Evolutionary conservation across 2,329 filamentous ascomycete species (phyloP), one percentile per base, ranked within the genome.

Genomic region (Davidsoniella eucalypti): DNA sequence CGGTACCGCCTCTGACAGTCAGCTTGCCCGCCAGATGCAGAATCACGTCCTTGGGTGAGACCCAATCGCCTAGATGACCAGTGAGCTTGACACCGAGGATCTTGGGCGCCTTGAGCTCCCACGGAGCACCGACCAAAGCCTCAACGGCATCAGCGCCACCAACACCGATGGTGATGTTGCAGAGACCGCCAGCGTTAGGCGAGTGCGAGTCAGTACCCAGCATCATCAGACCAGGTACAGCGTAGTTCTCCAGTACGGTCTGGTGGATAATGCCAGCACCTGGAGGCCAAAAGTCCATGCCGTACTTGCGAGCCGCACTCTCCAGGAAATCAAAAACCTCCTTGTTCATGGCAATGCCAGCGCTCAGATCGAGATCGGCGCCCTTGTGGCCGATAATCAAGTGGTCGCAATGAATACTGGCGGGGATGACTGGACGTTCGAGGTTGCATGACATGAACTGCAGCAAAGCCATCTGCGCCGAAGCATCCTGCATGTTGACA

Each of bases 371-470:
- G 21, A 79, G 76, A 59, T 90, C 82, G 36, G 90, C 92, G 53
- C 92, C 92, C 62, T 81, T 84, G 67, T 93, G 82, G 51, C 90
- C 92, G 26, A 96, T 90, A 67, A 98, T 96, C 80, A 98, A 82
- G 66, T 98, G 92, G 69, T 98, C 92, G 67, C 92, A 98, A 70
- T 98, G 92, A 58, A 96, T 95, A 64, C 88, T 95, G 45, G 92
- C 90, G 9, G 92, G 92, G 46, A 98, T 90, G 8, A 88, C 88
- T 2, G 92, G 94, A 53, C 79, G 79, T 25, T 83, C 84, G 49
- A 98, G 74, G 50, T 87, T 85, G 66, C 92, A 98, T 25, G 85
- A 86, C 90, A 98, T 98, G 73, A 98, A 98, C 67, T 98, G 92
- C 58, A 98, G 70, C 56, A 98, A 71, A 1, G 92, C 92, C 92